Evolutionary conservation across 345 rosid genomes (phyloP).

Genomic region (Aquilaria yunnanensis): DNA sequence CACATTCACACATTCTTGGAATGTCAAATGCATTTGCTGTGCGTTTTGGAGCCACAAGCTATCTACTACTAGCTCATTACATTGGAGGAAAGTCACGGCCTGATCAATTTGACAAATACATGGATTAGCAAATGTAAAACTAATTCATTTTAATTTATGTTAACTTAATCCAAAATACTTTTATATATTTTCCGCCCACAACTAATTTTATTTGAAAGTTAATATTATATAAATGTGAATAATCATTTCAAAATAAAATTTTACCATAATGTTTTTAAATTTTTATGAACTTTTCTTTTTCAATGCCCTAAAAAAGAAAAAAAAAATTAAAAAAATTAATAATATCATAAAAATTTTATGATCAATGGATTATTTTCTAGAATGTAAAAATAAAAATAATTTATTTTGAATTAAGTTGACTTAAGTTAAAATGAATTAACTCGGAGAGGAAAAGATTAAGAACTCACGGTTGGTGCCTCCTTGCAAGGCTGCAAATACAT

Average conservation of each 20-base stretch:
- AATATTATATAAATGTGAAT: background rate
- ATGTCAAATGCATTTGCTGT: constrained; percentile 70
- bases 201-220: too few species aligned
- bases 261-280: too few species aligned
- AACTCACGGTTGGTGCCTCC: constrained; percentile 79
- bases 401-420: background rate
- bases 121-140: background rate
- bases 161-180: too few species aligned
- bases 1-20: constrained; percentile 51
- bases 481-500: constrained; percentile 55
- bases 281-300: too few species aligned
- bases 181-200: too few species aligned
- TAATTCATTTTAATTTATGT: background rate
- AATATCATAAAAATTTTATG: too few species aligned
- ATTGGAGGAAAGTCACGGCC: constrained; percentile 68
- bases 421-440: background rate
- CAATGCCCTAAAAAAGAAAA: too few species aligned
- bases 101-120: constrained; percentile 14
- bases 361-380: too few species aligned
- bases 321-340: too few species aligned
- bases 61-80: constrained; percentile 53
- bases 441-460: background rate
- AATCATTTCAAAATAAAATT: background rate
- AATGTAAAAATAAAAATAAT: background rate
- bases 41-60: constrained; percentile 59